Conservation (phyloP, 805 yeast genomes). For the Starmerella bombicola region DNA sequence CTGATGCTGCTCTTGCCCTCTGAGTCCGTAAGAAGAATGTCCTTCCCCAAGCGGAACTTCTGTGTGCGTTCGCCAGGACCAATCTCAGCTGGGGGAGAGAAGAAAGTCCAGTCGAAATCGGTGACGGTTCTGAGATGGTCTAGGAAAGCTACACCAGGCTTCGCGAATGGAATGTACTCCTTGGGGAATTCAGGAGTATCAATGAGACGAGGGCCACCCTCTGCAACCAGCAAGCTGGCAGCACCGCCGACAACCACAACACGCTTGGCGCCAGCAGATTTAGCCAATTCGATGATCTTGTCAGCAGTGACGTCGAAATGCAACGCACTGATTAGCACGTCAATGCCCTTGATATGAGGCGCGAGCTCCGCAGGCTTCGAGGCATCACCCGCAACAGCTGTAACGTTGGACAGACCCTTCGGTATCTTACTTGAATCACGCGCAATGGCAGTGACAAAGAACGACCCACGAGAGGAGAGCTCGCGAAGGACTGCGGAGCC, state of each 20-base stretch:
- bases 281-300: conserved; percentile 3
- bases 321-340: conserved; percentile 11
- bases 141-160: conserved; percentile 5
- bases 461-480: conserved; percentile 9
- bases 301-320: conserved; percentile 7
- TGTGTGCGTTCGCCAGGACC: conserved; percentile 10
- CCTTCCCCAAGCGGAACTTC: conserved; percentile 10
- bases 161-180: conserved; percentile 7
- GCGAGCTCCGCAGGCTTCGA: conserved; percentile 7
- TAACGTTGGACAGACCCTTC: conserved; percentile 3
- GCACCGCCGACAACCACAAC: conserved; percentile 16
- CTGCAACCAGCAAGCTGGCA: conserved; percentile 7
- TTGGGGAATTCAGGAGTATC: conserved; percentile 16
- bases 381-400: conserved; percentile 11
- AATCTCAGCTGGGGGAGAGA: conserved; percentile 10
- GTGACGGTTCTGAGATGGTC: conserved; percentile 2
- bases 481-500: conserved; percentile 28
- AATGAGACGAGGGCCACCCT: conserved; percentile 12
- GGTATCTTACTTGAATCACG: conserved; percentile 11
- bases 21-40: conserved; percentile 6
- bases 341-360: conserved; percentile 8
- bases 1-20: conserved; percentile 15
- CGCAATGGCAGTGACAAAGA: conserved; percentile 11
- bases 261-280: conserved; percentile 13
- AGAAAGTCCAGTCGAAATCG: conserved; percentile 14